Conservation (phyloP, 768 basidiomycete species). For the Nidularia sp. region DNA sequence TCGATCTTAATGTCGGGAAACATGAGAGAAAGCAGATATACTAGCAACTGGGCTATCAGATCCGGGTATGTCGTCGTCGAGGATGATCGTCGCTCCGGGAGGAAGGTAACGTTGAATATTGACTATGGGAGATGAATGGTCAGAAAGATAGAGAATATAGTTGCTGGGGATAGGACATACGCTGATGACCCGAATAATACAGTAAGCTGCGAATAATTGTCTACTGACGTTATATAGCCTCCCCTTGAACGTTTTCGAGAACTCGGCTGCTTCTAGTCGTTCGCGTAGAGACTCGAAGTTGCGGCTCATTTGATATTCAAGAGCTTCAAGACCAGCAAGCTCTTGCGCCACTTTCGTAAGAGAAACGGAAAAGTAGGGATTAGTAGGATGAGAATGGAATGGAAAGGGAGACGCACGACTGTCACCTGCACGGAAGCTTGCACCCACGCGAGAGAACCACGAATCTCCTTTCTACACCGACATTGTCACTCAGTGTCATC, state of each 20-base stretch:
- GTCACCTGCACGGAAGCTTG: conserved; percentile 46
- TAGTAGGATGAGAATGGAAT: not conserved
- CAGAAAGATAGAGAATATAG: not conserved
- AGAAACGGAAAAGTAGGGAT: not conserved
- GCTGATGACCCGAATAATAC: conserved; percentile 54
- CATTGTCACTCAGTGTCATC: no score
- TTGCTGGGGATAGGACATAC: conserved; percentile 32
- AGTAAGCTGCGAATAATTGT: conserved; percentile 62
- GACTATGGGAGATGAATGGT: conserved; percentile 28
- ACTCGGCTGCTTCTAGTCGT: conserved; percentile 44
- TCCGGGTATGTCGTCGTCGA: conserved; percentile 34
- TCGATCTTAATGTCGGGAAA: conserved; percentile 21
- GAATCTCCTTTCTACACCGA: conserved; percentile 16
- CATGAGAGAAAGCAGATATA: conserved; percentile 21
- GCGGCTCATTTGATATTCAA: conserved; percentile 64
- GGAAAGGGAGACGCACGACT: conserved; percentile 22
- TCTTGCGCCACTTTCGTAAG: conserved; percentile 43
- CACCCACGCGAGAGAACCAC: conserved; percentile 49
- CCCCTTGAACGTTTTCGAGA: conserved; percentile 52
- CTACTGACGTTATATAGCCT: conserved; percentile 41
- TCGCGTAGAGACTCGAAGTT: conserved; percentile 49
- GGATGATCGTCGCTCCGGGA: conserved; percentile 25
- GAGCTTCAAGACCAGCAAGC: conserved; percentile 57
- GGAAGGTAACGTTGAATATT: conserved; percentile 42
- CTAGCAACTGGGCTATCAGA: conserved; percentile 32